Percentiles rank a stretch among this genome's conserved stretches.
These are phyloP conservation scores for Monoraphidium neglectum DNA, from an alignment of 139 green algal species.

Conservation along the genomic window DNA sequence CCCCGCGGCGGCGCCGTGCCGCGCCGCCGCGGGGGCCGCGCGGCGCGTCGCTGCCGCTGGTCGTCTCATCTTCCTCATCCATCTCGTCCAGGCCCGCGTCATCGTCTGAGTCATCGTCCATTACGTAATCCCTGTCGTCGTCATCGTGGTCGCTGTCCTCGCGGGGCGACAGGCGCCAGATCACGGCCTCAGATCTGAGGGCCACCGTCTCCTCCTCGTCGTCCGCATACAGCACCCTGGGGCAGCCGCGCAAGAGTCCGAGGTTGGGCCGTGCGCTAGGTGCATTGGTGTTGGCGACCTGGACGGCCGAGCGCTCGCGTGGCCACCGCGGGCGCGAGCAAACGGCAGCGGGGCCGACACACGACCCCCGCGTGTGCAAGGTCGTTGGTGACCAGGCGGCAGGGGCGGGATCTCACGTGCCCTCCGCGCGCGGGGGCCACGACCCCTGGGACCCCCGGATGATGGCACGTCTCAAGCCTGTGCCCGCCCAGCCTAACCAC, in stretches of 20 bases:
- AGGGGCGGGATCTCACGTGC: not conserved
- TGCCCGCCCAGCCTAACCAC: too few species aligned
- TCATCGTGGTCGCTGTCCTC: not conserved
- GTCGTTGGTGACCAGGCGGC: not conserved
- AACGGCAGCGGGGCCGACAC: too few species aligned
- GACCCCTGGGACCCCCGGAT: too few species aligned
- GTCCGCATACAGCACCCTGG: conserved; percentile 55
- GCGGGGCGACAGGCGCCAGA: conserved; percentile 62
- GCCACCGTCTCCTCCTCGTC: conserved; percentile 47
- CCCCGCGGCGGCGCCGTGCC: not conserved
- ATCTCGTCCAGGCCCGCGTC: not conserved
- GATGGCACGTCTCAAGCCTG: too few species aligned
- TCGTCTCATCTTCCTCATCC: not conserved
- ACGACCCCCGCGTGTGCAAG: too few species aligned
- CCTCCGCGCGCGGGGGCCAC: too few species aligned
- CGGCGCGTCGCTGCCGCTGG: not conserved
- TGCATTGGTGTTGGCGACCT: not conserved
- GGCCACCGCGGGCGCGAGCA: not conserved
- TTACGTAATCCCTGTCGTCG: not conserved
- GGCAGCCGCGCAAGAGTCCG: not conserved
- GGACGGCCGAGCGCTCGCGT: not conserved
- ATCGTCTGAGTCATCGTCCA: not conserved
- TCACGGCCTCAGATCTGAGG: conserved; percentile 56
- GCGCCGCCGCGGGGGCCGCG: not conserved
- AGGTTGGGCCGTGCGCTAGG: not conserved